Base-by-base conservation (phyloP, 371 early-diverging fungal genomes). In the Syncephalis fuscata region DNA sequence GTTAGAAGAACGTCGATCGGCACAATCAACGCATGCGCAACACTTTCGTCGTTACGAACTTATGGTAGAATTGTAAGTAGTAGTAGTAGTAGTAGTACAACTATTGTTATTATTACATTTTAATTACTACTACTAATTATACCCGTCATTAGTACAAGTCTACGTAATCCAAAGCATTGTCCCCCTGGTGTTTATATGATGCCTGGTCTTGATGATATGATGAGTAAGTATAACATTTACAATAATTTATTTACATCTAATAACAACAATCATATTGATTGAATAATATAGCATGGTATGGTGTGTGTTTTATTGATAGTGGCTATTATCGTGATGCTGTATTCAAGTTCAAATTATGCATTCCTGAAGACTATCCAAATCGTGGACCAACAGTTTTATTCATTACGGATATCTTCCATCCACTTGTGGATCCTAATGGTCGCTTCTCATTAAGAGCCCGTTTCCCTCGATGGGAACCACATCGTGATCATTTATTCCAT, bases 291-390 rank as follows among this genome's bases (percentile, higher is more conserved):
- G 83, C 73, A 40, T 89, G 90, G 91, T 76, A 80, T 55, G 93
- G 88, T 2, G 78, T 78, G 1, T 48, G 87, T 23, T 88, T 89
- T 58, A 67, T 90, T 16, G 86, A 89, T 59, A 76, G 82, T 49
- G 91, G 90, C 21, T 82, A 78, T 56, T 98, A 92, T 66, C 78
- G 82, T 44, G 81, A 84, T 52, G 98, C 90, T 2, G 86, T 94
- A 10, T 88, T 96, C 66, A 87, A 88, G 56, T 96, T 92, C 63
- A 66, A 79, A 46, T 64, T 98, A 58, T 61, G 71, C 27, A 89
- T 95, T 39, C 98, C 96, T 14, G 66, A 71, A 25, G 74, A 76
- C 21, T 85, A 85, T 37, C 99, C 99, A 3, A 71, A 81, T 10
- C 62, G 69, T 26, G 78, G 85, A 16, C 98, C 97, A 0, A 62